Evolutionary conservation across 2,329 filamentous ascomycete genomes (phyloP).

Genomic region (Clarireedia paspali): DNA sequence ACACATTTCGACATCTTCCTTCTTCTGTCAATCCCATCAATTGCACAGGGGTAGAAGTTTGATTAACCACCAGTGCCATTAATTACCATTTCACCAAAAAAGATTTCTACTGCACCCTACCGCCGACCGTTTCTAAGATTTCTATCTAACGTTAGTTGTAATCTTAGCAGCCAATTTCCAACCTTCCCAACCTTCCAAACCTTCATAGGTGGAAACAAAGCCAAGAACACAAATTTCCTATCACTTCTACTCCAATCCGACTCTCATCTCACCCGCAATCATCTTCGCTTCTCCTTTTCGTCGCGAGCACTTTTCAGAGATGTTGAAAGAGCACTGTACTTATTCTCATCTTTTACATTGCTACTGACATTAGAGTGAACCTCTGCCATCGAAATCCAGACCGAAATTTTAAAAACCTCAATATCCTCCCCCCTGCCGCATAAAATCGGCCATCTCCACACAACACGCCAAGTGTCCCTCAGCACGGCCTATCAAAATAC

Average conservation of each 20-base stretch:
- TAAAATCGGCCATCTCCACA: constrained; percentile 2
- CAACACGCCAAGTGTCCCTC: constrained; percentile 9
- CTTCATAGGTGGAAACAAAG: background rate
- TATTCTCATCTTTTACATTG: background rate
- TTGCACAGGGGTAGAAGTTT: background rate
- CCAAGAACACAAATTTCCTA: constrained; percentile 8
- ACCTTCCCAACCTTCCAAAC: background rate
- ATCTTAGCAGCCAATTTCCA: too few species aligned
- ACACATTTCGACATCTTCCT: background rate
- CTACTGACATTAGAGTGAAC: background rate
- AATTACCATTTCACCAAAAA: too few species aligned
- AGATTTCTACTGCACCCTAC: too few species aligned
- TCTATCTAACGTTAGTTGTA: too few species aligned
- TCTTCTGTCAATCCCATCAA: background rate
- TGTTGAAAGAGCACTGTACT: background rate
- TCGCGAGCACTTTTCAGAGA: background rate
- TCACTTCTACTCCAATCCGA: background rate
- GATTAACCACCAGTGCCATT: background rate
- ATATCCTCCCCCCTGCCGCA: too few species aligned
- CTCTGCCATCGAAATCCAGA: too few species aligned
- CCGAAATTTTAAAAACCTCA: too few species aligned
- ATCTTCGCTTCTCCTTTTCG: background rate
- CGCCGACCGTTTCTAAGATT: too few species aligned
- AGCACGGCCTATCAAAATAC: constrained; percentile 3
- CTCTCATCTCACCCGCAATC: background rate